phyloP scores from a whole-genome alignment of 176 grass and related monocot genomes.

The Ampelocalamus luodianensis region DNA sequence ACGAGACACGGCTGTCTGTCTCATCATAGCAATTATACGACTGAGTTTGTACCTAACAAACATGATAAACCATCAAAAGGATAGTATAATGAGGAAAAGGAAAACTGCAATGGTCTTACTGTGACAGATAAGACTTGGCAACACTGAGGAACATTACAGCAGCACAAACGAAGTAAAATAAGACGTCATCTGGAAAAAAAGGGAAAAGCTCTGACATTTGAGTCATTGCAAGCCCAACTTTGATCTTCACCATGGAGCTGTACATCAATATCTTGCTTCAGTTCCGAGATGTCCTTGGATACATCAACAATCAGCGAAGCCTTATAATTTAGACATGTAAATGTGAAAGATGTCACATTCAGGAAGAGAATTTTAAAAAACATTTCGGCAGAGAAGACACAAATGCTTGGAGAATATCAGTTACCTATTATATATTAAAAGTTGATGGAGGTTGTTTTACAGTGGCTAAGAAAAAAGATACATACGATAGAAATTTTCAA shows the following conservation, averaged over 20 bases:
- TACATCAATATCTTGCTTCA: constrained; percentile 69
- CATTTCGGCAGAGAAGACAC: background rate
- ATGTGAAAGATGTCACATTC: background rate
- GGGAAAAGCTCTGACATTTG: constrained; percentile 55
- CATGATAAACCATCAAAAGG: constrained; percentile 4
- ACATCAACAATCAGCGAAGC: constrained; percentile 53
- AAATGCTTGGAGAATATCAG: background rate
- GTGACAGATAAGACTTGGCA: background rate
- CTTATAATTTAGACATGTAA: constrained; percentile 22
- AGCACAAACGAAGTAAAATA: background rate
- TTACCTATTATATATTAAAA: too few relatives aligned
- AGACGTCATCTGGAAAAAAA: constrained; percentile 11
- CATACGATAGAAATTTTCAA: too few relatives aligned
- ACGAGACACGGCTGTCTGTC: constrained; percentile 68
- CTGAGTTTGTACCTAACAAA: constrained; percentile 52
- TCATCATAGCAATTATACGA: constrained; percentile 55
- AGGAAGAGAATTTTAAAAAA: background rate
- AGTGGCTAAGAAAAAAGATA: too few relatives aligned
- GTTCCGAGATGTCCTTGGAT: constrained; percentile 64
- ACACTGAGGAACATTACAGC: background rate
- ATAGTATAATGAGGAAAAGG: background rate
- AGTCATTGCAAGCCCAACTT: constrained; percentile 58
- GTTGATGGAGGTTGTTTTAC: too few relatives aligned
- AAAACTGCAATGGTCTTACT: background rate
- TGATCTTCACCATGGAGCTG: constrained; percentile 70